Evolutionary conservation across 2,329 filamentous ascomycete species (phyloP), one percentile per base, ranked within the genome.

Genomic region (Hymenoscyphus fructigenus): DNA sequence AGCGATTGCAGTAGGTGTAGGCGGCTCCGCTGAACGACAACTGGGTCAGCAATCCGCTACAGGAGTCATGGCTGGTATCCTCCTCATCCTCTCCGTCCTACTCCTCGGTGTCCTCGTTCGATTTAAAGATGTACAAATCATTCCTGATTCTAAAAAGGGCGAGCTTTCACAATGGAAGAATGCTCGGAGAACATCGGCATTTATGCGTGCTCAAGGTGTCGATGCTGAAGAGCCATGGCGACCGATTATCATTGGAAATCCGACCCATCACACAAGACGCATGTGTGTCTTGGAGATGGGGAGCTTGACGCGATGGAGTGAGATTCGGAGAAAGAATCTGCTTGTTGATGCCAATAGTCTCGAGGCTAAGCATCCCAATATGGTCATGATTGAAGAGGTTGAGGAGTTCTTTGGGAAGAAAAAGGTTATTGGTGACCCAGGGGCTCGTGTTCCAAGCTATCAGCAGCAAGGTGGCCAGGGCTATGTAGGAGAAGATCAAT

Each of bases 211-310:
- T 60, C 68, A 75, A 26, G 75, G 76, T 20, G 59, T 73, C 5
- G 64, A 67, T 26, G 70, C 71, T 38, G 70, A 74, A 14, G 73
- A 75, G 67, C 83, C 88, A 57, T 92, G 88, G 89, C 85, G 85
- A 65, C 87, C 90, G 1, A 81, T 88, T 32, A 84, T 92, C 68
- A 85, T 92, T 73, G 90, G 90, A 14, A 89, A 91, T 72, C 89
- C 90, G 14, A 86, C 85, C 56, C 85, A 88, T 57, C 88, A 87
- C 75, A 85, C 84, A 72, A 83, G 91, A 59, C 83, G 88, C 66
- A 87, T 93, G 82, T 92, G 86, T 73, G 75, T 92, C 28, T 79
- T 93, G 17, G 91, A 93, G 75, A 78, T 91, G 65, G 90, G 91
- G 0, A 78, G 79, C 41, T 79, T 89, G 80, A 89, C 84, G 60